Evolutionary conservation across 345 rosid genomes (phyloP).

Genomic region (Iberis pinnata): DNA sequence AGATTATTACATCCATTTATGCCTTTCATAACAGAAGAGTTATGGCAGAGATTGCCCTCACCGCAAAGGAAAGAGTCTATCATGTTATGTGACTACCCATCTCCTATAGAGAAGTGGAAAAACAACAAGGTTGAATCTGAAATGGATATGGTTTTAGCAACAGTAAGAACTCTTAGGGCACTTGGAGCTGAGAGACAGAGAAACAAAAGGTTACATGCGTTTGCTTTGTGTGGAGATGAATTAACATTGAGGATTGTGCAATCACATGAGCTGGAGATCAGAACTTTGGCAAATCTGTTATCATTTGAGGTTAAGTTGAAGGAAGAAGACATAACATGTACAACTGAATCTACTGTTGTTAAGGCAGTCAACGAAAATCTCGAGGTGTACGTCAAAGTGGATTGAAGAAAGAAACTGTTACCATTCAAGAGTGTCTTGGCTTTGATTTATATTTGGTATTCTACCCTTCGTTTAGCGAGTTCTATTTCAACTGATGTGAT

Average conservation of each 20-base stretch:
- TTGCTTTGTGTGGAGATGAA: constrained; percentile 52
- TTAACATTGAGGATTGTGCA: constrained; percentile 36
- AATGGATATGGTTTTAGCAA: constrained; percentile 58
- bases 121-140: constrained; percentile 53
- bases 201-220: constrained; percentile 57
- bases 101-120: constrained; percentile 50
- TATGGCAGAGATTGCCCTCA: constrained; percentile 70
- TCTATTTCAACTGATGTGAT: too few species aligned
- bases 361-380: neutral
- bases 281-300: constrained; percentile 57
- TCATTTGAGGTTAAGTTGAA: constrained; percentile 52
- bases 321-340: constrained; percentile 15
- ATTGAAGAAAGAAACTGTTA: neutral
- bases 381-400: neutral
- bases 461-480: too few species aligned
- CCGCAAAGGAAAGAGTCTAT: constrained; percentile 36
- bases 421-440: too few species aligned
- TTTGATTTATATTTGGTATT: too few species aligned
- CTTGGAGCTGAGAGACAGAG: constrained; percentile 46
- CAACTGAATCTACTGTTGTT: neutral
- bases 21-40: constrained; percentile 77
- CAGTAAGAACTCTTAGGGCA: constrained; percentile 54
- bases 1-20: constrained; percentile 79
- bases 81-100: constrained; percentile 65
- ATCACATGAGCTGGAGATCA: constrained; percentile 52